Conservation (phyloP, 495 filamentous ascomycete genomes). For the Daldinia caldariorum region DNA sequence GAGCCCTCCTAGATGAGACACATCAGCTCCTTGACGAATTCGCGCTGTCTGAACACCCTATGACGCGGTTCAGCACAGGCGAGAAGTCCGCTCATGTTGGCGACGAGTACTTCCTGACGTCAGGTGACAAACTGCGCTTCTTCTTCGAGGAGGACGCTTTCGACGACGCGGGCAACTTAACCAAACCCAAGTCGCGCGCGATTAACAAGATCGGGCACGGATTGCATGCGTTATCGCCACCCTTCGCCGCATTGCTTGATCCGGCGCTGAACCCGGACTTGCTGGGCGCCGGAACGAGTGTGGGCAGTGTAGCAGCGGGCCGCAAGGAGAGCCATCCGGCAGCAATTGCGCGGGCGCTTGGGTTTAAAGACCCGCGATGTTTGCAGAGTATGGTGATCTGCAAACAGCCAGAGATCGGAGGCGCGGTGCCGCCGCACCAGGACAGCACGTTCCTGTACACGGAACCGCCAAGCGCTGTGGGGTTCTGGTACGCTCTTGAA, state of each 20-base stretch:
- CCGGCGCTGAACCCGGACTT: slow-evolving; percentile 53
- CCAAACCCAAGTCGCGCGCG: slow-evolving; percentile 79
- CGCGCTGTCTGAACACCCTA: slow-evolving; percentile 79
- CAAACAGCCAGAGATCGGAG: slow-evolving; percentile 97
- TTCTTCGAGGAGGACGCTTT: slow-evolving; percentile 96
- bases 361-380: slow-evolving; percentile 73
- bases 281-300: slow-evolving; percentile 40
- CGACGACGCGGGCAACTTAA: slow-evolving; percentile 64
- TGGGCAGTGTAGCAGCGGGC: slow-evolving; percentile 18
- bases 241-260: slow-evolving; percentile 71
- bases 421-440: slow-evolving; percentile 85
- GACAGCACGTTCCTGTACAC: slow-evolving; percentile 95
- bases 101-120: slow-evolving; percentile 91
- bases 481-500: slow-evolving; percentile 96
- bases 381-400: slow-evolving; percentile 98
- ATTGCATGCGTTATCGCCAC: slow-evolving; percentile 77
- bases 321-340: slow-evolving; percentile 53
- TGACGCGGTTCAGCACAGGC: slow-evolving; percentile 92
- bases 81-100: slow-evolving; percentile 78
- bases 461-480: slow-evolving; percentile 86
- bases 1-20: slow-evolving; percentile 77
- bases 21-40: slow-evolving; percentile 77
- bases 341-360: slow-evolving; percentile 73
- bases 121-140: slow-evolving; percentile 90
- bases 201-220: slow-evolving; percentile 98